A percentile compares a stretch with the other conserved stretches of the same genome.
These are phyloP conservation scores for Tylopilus sp. DNA, from an alignment of 768 basidiomycete species.

Conservation along the genomic window DNA sequence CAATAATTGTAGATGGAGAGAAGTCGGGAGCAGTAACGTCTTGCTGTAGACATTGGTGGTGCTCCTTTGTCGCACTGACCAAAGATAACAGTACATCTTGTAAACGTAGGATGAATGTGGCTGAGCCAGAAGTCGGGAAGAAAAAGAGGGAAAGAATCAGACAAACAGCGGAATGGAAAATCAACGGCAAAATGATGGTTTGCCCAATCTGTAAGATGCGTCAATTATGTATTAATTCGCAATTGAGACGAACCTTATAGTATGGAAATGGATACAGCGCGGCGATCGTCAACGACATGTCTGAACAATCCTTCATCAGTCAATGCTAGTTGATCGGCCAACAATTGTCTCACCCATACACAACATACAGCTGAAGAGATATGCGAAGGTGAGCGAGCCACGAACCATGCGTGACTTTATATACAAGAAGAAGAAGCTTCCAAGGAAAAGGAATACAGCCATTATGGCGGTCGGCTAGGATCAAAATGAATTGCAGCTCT, in stretches of 20 bases:
- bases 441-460: slow-evolving; percentile 61
- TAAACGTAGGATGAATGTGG: slow-evolving; percentile 52
- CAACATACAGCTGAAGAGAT: slow-evolving; percentile 55
- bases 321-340: not conserved
- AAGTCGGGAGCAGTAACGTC: slow-evolving; percentile 37
- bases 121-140: slow-evolving; percentile 63
- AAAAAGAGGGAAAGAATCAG: slow-evolving; percentile 50
- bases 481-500: not conserved
- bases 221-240: not conserved
- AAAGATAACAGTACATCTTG: slow-evolving; percentile 49
- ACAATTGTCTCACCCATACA: slow-evolving; percentile 43
- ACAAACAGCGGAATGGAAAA: slow-evolving; percentile 55
- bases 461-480: slow-evolving; percentile 55
- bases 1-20: slow-evolving; percentile 31
- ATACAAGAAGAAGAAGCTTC: slow-evolving; percentile 54
- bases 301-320: slow-evolving; percentile 30
- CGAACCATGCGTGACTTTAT: slow-evolving; percentile 58
- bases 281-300: slow-evolving; percentile 58
- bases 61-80: slow-evolving; percentile 42
- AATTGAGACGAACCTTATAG: slow-evolving; percentile 42
- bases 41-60: slow-evolving; percentile 44
- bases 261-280: slow-evolving; percentile 63
- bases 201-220: slow-evolving; percentile 43
- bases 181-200: slow-evolving; percentile 53
- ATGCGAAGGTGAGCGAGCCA: slow-evolving; percentile 57